These are phyloP conservation scores for Trypanosoma vivax DNA, from an alignment of 208 protist species.

Conservation along the genomic window DNA sequence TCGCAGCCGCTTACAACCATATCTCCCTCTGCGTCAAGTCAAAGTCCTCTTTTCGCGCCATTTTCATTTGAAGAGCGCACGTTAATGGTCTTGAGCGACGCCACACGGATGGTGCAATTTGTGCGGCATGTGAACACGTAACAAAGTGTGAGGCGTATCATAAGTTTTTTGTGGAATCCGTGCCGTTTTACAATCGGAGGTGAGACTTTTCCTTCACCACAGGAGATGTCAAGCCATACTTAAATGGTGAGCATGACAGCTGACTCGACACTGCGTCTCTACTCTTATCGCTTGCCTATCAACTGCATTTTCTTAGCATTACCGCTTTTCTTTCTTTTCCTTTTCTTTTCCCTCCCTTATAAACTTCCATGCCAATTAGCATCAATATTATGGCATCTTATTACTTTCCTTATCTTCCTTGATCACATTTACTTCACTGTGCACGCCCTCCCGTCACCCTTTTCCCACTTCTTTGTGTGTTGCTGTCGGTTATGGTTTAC, in stretches of 20 bases:
- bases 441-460: no score
- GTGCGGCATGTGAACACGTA: conserved; percentile 51
- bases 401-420: conserved; percentile 7
- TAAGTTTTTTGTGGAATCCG: conserved; percentile 37
- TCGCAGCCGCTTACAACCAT: conserved; percentile 16
- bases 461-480: neutral
- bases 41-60: conserved; percentile 29
- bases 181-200: conserved; percentile 63
- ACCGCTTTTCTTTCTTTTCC: neutral
- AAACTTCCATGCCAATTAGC: no score
- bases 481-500: no score
- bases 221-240: no score
- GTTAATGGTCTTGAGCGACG: conserved; percentile 37
- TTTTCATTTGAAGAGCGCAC: conserved; percentile 29
- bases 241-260: no score
- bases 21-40: neutral
- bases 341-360: conserved; percentile 7
- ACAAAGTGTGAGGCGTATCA: conserved; percentile 18
- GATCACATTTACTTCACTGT: no score
- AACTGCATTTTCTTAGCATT: neutral
- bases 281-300: conserved; percentile 5
- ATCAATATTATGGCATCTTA: no score
- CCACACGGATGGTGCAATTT: conserved; percentile 51
- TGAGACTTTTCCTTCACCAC: conserved; percentile 15
- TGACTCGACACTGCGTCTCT: no score